phyloP scores from a whole-genome alignment of 202 grass and related monocot genomes.

The Schoenoplectus triqueter region DNA sequence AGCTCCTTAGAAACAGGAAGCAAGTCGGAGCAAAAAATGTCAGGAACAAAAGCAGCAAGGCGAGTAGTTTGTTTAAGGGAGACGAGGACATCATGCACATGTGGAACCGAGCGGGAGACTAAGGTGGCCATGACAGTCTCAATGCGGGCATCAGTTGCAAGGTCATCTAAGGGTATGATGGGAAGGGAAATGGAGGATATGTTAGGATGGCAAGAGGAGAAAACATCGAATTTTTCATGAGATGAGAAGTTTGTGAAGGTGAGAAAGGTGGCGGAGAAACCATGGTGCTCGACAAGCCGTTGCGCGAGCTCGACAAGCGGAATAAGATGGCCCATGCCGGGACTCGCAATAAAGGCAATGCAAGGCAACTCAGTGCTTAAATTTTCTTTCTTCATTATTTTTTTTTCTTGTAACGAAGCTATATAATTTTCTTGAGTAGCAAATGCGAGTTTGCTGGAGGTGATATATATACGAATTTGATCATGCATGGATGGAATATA shows the following conservation, averaged over 20 bases:
- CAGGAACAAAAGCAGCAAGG: conserved; percentile 51
- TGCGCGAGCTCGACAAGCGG: conserved; percentile 57
- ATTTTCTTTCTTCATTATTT: conserved; percentile 4
- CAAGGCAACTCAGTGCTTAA: conserved; percentile 10
- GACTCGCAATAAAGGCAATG: conserved; percentile 52
- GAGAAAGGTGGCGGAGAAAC: conserved; percentile 52
- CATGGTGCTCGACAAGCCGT: conserved; percentile 31
- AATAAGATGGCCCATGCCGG: conserved; percentile 58
- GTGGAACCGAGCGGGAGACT: conserved; percentile 26
- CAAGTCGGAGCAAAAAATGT: conserved; percentile 39
- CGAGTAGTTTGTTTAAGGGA: background rate
- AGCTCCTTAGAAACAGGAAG: conserved; percentile 40
- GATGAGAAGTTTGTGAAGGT: conserved; percentile 49
- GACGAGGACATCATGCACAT: conserved; percentile 37
- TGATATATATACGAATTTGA: background rate
- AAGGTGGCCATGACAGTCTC: conserved; percentile 36
- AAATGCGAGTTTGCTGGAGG: background rate
- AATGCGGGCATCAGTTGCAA: conserved; percentile 30
- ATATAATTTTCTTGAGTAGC: background rate
- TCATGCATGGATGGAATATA: too few species aligned
- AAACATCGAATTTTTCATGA: background rate
- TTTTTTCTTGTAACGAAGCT: background rate
- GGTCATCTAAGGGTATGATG: conserved; percentile 45
- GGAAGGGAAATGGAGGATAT: conserved; percentile 47
- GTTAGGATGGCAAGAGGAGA: conserved; percentile 38